Conservation (phyloP, 768 basidiomycete species). For the Rhizopogon rudus region DNA sequence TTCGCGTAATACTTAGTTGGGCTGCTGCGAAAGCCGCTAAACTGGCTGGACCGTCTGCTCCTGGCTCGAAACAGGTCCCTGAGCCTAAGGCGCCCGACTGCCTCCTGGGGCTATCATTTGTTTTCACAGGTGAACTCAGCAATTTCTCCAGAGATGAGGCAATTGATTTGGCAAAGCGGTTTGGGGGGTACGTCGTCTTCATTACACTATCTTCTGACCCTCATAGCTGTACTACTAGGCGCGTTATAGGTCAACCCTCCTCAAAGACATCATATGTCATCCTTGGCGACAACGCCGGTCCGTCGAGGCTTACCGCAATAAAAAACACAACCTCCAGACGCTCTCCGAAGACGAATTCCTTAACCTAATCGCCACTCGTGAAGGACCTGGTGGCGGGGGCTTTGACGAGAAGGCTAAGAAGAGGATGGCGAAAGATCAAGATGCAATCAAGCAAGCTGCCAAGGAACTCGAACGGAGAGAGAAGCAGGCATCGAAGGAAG, state of each 20-base stretch:
- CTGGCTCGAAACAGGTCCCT: constrained; percentile 57
- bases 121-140: constrained; percentile 91
- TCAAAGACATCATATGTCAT: constrained; percentile 88
- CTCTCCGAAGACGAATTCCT: constrained; percentile 90
- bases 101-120: constrained; percentile 82
- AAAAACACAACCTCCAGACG: constrained; percentile 72
- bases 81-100: constrained; percentile 76
- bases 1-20: constrained; percentile 32
- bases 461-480: constrained; percentile 77
- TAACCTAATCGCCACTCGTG: constrained; percentile 70
- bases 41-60: constrained; percentile 48
- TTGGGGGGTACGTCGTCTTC: constrained; percentile 70
- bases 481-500: constrained; percentile 41
- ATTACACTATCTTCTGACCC: neutral
- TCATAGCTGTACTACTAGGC: constrained; percentile 49
- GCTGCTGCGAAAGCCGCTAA: constrained; percentile 55
- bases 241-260: constrained; percentile 84
- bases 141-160: constrained; percentile 88
- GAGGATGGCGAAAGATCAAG: constrained; percentile 76
- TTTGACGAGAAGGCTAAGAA: constrained; percentile 79
- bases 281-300: constrained; percentile 83
- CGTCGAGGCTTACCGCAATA: constrained; percentile 82
- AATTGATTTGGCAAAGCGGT: constrained; percentile 84
- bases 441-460: constrained; percentile 67
- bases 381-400: constrained; percentile 37